Evolutionary conservation across 2,329 filamentous ascomycete genomes (phyloP).

Genomic region (Ophiostoma sp.): DNA sequence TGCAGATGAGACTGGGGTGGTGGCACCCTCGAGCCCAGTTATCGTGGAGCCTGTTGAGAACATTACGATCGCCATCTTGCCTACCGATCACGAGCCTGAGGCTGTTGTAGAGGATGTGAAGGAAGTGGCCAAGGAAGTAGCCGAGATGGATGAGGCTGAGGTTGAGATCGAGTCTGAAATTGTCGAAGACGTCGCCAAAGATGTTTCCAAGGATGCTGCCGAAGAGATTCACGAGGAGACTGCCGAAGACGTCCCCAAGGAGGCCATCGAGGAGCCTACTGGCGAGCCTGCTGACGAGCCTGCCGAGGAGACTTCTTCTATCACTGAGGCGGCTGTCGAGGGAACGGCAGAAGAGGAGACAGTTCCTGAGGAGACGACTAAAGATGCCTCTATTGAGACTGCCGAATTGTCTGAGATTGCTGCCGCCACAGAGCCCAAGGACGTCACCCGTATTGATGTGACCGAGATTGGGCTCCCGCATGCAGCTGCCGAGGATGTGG

Average conservation of each 20-base stretch:
- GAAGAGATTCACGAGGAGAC: not conserved
- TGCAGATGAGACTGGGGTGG: not conserved
- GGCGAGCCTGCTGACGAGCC: not conserved
- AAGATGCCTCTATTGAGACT: not conserved
- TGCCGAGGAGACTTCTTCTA: not conserved
- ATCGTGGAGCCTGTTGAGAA: not conserved
- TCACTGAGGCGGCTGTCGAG: not conserved
- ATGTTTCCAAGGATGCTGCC: not conserved
- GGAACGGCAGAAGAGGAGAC: not conserved
- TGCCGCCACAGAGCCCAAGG: not conserved
- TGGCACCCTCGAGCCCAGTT: not conserved
- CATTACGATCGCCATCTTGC: not conserved
- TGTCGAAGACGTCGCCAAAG: no score
- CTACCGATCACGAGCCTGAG: not conserved
- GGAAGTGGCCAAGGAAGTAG: not conserved
- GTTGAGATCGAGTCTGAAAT: not conserved
- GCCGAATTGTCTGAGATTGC: not conserved
- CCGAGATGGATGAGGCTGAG: not conserved
- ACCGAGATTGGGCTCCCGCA: not conserved
- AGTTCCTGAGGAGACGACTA: not conserved
- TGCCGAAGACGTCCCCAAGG: not conserved
- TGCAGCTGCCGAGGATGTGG: not conserved
- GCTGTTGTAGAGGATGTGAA: not conserved
- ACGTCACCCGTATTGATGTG: not conserved
- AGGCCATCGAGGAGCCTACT: not conserved